Evolutionary conservation across 345 rosid species (phyloP).

Genomic region (Euclidium syriacum): DNA sequence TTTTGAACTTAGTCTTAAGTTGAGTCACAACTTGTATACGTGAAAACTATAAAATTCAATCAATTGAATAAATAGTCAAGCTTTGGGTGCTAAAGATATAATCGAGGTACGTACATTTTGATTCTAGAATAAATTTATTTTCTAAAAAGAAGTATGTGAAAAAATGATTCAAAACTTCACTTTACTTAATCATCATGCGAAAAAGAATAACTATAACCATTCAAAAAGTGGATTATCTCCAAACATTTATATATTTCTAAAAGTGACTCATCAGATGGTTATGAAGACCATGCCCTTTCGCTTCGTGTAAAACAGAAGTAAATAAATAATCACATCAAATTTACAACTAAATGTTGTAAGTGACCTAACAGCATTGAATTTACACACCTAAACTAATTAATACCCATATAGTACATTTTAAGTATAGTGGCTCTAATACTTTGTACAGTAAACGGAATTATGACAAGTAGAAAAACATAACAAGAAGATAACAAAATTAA

Average conservation of each 20-base stretch:
- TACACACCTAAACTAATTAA: not conserved
- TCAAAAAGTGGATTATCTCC: not conserved
- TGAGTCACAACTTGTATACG: not conserved
- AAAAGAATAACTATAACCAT: not conserved
- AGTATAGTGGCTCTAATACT: not conserved
- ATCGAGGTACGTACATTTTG: not conserved
- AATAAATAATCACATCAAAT: not conserved
- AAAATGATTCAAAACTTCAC: not conserved
- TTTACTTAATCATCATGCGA: not conserved
- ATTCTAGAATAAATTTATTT: not conserved
- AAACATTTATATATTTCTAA: not conserved
- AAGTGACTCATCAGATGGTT: slow-evolving; percentile 25
- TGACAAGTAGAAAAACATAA: not conserved
- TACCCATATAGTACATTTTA: not conserved
- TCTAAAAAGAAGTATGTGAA: not conserved
- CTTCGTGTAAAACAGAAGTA: slow-evolving; percentile 24
- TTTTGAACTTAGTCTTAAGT: not conserved
- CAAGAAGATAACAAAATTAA: not conserved
- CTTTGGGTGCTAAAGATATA: not conserved
- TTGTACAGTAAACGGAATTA: not conserved
- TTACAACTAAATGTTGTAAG: slow-evolving; percentile 1
- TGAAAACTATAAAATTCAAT: slow-evolving; percentile 6
- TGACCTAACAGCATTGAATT: slow-evolving; percentile 1
- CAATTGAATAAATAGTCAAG: not conserved
- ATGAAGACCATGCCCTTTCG: slow-evolving; percentile 30